A percentile compares a stretch with the other conserved stretches of the same genome.
These are phyloP conservation scores for Peniophora sp. DNA, from an alignment of 1,284 basidiomycete genomes.

Conservation along the genomic window DNA sequence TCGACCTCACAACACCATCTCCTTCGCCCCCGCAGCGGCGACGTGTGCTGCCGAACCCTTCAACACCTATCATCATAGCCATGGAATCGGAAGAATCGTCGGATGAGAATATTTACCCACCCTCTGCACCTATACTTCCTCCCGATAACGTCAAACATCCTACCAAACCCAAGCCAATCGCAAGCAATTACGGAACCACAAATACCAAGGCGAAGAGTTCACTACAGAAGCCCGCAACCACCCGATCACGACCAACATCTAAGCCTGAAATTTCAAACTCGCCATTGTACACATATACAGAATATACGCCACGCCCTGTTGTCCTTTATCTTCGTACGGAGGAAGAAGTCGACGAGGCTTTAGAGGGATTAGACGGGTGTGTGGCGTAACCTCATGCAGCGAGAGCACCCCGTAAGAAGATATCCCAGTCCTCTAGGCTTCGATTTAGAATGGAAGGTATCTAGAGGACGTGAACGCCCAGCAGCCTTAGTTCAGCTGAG, in stretches of 20 bases:
- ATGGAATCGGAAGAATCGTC: no score
- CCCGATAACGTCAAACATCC: no score
- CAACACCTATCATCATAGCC: no score
- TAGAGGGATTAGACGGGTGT: slow-evolving; percentile 31
- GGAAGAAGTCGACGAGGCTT: slow-evolving; percentile 34
- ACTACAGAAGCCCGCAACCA: not conserved
- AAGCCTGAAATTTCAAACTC: slow-evolving; percentile 5
- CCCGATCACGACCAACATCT: not conserved
- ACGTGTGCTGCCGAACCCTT: not conserved
- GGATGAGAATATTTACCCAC: no score
- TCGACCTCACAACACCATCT: slow-evolving; percentile 10
- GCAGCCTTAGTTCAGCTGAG: slow-evolving; percentile 49
- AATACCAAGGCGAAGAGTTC: not conserved
- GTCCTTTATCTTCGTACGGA: slow-evolving; percentile 34
- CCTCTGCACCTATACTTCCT: no score
- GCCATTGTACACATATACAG: slow-evolving; percentile 32
- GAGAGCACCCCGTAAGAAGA: no score
- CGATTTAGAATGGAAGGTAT: slow-evolving; percentile 54
- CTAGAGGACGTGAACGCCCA: slow-evolving; percentile 18
- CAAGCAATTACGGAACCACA: not conserved
- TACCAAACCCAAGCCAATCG: no score
- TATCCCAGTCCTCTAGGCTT: slow-evolving; percentile 43
- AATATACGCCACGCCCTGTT: slow-evolving; percentile 26
- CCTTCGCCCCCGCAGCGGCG: not conserved
- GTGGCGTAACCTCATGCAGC: not conserved